These are phyloP conservation scores for Fusarium sp. DNA, from an alignment of 2,329 filamentous ascomycete genomes.

Conservation along the genomic window DNA sequence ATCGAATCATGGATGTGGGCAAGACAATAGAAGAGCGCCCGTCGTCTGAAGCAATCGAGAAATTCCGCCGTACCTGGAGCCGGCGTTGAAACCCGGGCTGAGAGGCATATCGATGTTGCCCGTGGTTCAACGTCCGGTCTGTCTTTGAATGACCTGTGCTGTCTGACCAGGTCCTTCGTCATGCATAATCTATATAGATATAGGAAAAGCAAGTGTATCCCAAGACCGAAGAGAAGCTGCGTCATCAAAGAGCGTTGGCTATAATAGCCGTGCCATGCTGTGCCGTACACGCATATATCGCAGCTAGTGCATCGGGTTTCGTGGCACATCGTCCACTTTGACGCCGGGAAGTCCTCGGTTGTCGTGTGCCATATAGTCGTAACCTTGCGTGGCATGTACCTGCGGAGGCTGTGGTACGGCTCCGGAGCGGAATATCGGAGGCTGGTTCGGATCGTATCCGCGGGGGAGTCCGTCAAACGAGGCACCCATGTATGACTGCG, in stretches of 20 bases:
- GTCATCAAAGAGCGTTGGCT: conserved; percentile 2
- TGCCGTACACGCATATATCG: not conserved
- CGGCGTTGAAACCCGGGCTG: conserved; percentile 8
- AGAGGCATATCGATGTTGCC: conserved; percentile 18
- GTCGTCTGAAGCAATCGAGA: conserved; percentile 18
- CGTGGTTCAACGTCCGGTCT: conserved; percentile 9
- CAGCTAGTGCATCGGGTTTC: conserved; percentile 43
- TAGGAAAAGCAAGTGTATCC: conserved; percentile 22
- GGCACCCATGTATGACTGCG: conserved; percentile 47
- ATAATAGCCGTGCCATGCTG: not conserved
- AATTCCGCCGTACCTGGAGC: conserved; percentile 9
- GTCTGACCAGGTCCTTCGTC: conserved; percentile 42
- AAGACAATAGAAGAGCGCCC: conserved; percentile 6
- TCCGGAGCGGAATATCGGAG: conserved; percentile 47
- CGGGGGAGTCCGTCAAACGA: conserved; percentile 51
- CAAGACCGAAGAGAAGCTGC: not conserved
- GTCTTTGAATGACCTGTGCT: conserved; percentile 42
- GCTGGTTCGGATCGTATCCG: conserved; percentile 47
- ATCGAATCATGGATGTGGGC: conserved; percentile 27
- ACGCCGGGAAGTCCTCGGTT: conserved; percentile 45
- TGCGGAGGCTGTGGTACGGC: conserved; percentile 43
- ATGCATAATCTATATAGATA: conserved; percentile 36
- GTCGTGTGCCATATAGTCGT: conserved; percentile 50
- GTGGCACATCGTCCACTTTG: conserved; percentile 45
- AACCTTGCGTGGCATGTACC: conserved; percentile 46